Conservation (phyloP, 257 asterid genomes). For the Capsicum chinense region DNA sequence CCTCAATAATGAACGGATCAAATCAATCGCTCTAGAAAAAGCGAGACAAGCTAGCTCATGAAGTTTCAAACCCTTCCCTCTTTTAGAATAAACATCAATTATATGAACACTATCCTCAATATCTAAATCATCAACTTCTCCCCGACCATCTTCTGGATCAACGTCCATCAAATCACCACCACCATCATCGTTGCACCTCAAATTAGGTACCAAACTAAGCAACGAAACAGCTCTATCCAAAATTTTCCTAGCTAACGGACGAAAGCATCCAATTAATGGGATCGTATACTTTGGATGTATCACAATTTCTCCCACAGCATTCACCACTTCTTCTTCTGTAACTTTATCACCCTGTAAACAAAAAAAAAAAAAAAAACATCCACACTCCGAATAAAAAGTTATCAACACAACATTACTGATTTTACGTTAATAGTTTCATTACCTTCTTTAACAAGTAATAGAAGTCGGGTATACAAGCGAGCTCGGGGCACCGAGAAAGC, state of each 20-base stretch:
- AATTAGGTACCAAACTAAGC: conserved; percentile 65
- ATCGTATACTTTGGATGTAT: conserved; percentile 85
- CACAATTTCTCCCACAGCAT: conserved; percentile 64
- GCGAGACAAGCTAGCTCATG: conserved; percentile 93
- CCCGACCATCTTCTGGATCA: conserved; percentile 55
- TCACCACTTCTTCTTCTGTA: conserved; percentile 73
- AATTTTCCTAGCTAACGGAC: conserved; percentile 67
- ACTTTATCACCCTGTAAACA: conserved; percentile 62
- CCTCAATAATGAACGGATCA: conserved; percentile 72
- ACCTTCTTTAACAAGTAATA: conserved; percentile 65
- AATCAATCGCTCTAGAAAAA: conserved; percentile 72
- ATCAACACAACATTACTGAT: background rate
- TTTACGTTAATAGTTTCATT: background rate
- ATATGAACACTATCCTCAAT: conserved; percentile 45
- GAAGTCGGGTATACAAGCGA: conserved; percentile 50
- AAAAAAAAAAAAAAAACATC: background rate
- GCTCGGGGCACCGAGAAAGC: conserved; percentile 63
- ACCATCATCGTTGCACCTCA: conserved; percentile 53
- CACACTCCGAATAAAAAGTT: background rate
- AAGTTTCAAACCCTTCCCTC: conserved; percentile 68
- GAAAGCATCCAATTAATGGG: conserved; percentile 82
- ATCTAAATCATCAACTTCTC: conserved; percentile 53
- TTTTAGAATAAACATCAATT: conserved; percentile 56
- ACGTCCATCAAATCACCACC: conserved; percentile 41
- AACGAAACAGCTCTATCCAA: conserved; percentile 57